Evolutionary conservation across 768 basidiomycete species (phyloP).

Genomic region (Daedalea quercina): DNA sequence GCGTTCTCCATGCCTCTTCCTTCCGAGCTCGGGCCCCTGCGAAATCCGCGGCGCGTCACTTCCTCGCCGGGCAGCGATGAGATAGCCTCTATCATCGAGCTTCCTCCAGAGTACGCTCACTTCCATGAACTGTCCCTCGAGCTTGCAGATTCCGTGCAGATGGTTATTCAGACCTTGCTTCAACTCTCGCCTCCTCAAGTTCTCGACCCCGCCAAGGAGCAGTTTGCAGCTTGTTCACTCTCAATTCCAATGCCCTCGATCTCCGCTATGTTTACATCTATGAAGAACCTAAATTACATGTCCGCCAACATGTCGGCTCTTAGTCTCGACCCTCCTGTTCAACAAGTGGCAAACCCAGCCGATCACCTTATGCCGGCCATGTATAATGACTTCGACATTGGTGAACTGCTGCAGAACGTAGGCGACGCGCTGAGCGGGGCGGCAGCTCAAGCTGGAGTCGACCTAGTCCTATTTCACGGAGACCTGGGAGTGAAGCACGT

Average conservation of each 20-base stretch:
- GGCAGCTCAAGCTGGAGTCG: slow-evolving; percentile 79
- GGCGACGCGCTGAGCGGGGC: slow-evolving; percentile 84
- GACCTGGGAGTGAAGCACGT: slow-evolving; percentile 86
- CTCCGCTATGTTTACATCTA: slow-evolving; percentile 81
- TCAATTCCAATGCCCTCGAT: slow-evolving; percentile 84
- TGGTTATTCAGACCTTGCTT: slow-evolving; percentile 85
- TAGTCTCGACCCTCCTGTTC: slow-evolving; percentile 17
- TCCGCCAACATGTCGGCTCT: slow-evolving; percentile 75
- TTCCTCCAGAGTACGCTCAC: slow-evolving; percentile 28
- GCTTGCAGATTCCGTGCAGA: slow-evolving; percentile 86
- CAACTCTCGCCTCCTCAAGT: slow-evolving; percentile 88
- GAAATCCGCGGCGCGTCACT: slow-evolving; percentile 51
- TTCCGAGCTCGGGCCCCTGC: slow-evolving; percentile 67
- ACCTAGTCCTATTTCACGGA: slow-evolving; percentile 86
- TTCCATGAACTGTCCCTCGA: slow-evolving; percentile 75
- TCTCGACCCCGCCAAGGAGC: slow-evolving; percentile 89
- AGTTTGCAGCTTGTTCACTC: slow-evolving; percentile 83
- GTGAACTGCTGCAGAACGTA: slow-evolving; percentile 82
- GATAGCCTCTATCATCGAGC: slow-evolving; percentile 16
- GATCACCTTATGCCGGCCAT: not conserved
- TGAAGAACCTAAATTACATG: slow-evolving; percentile 92
- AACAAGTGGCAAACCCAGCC: slow-evolving; percentile 3
- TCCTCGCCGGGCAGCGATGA: slow-evolving; percentile 14
- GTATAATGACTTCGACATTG: slow-evolving; percentile 74
- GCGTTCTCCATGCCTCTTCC: slow-evolving; percentile 79